phyloP scores from a whole-genome alignment of 2,329 filamentous ascomycete species.

The Neofusicoccum laricinum region DNA sequence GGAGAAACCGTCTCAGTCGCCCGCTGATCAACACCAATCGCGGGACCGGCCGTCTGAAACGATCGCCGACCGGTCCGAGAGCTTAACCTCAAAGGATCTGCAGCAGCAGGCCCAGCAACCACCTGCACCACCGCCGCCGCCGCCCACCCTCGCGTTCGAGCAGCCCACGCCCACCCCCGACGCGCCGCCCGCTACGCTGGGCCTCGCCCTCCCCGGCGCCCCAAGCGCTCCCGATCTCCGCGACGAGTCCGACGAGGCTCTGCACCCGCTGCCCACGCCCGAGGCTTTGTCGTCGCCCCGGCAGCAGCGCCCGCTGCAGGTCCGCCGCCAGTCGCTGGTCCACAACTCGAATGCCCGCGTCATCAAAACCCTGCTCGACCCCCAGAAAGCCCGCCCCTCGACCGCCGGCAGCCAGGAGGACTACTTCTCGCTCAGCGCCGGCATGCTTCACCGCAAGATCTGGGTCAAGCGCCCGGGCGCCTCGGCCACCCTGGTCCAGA shows the following conservation, averaged over 20 bases:
- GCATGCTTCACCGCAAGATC: slow-evolving; percentile 67
- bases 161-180: slow-evolving; percentile 32
- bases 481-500: slow-evolving; percentile 82
- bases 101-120: slow-evolving; percentile 19
- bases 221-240: background rate
- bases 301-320: background rate
- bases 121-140: slow-evolving; percentile 21
- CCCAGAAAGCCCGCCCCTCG: slow-evolving; percentile 24
- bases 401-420: slow-evolving; percentile 31
- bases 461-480: slow-evolving; percentile 89
- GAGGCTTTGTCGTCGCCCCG: slow-evolving; percentile 11
- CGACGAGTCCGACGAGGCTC: slow-evolving; percentile 13
- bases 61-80: slow-evolving; percentile 20
- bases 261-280: slow-evolving; percentile 16
- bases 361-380: slow-evolving; percentile 54
- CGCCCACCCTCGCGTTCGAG: slow-evolving; percentile 29
- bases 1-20: background rate
- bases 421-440: slow-evolving; percentile 37
- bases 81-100: slow-evolving; percentile 23
- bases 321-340: slow-evolving; percentile 39
- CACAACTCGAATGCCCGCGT: slow-evolving; percentile 39
- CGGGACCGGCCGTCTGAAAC: slow-evolving; percentile 16
- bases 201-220: slow-evolving; percentile 12
- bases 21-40: slow-evolving; percentile 10
- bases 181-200: slow-evolving; percentile 24